phyloP scores from a whole-genome alignment of 805 yeast genomes.

The Yamadazyma laniorum region DNA sequence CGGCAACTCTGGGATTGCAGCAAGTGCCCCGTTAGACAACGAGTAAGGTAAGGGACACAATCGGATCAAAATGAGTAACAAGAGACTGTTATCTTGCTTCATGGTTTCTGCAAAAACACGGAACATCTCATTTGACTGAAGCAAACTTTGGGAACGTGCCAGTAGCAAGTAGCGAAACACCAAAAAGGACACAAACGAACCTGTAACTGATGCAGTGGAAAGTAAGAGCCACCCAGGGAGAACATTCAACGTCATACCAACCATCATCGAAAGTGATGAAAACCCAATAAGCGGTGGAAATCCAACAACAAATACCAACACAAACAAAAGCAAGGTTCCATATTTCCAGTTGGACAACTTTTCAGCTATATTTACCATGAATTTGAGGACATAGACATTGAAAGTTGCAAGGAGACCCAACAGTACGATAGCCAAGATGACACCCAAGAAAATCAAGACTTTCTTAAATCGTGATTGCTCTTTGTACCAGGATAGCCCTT shows the following conservation, averaged over 20 bases:
- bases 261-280: slow-evolving; percentile 59
- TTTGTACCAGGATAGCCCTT: slow-evolving; percentile 18
- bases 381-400: slow-evolving; percentile 34
- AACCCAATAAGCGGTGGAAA: slow-evolving; percentile 93
- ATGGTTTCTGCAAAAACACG: slow-evolving; percentile 73
- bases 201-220: slow-evolving; percentile 64
- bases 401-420: slow-evolving; percentile 20
- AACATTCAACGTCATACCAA: slow-evolving; percentile 84
- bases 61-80: slow-evolving; percentile 68
- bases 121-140: slow-evolving; percentile 61
- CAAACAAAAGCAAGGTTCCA: slow-evolving; percentile 48
- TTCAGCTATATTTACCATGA: slow-evolving; percentile 44
- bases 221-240: slow-evolving; percentile 76
- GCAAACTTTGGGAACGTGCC: slow-evolving; percentile 56
- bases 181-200: slow-evolving; percentile 74
- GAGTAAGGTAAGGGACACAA: slow-evolving; percentile 94
- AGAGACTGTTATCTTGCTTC: slow-evolving; percentile 56
- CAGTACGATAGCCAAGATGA: neutral
- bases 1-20: slow-evolving; percentile 77
- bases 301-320: slow-evolving; percentile 60
- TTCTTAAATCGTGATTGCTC: slow-evolving; percentile 18
- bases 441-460: slow-evolving; percentile 15
- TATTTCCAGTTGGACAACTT: slow-evolving; percentile 38
- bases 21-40: slow-evolving; percentile 86
- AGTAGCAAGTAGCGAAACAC: slow-evolving; percentile 60